Base-by-base conservation (phyloP, 139 green algal genomes). In the Auxenochlorella protothecoides region DNA sequence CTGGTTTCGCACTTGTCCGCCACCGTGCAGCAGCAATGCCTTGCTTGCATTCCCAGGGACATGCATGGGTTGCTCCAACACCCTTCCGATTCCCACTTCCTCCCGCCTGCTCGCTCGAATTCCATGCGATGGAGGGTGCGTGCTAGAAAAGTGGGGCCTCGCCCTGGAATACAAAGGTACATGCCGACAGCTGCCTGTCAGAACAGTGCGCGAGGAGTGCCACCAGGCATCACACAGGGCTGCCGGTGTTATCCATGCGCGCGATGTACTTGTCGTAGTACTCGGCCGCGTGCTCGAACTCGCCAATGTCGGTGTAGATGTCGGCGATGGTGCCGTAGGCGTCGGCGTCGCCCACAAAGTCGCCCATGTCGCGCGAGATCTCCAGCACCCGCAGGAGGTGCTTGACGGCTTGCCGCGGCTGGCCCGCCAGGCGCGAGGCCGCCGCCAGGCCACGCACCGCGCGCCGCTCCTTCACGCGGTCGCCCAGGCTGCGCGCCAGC, bases 291-390 rank as follows among this genome's bases (percentile, higher is more conserved):
- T 90, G 89, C 66, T 97, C 92, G 79, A 96, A 93, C 60, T 96
- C 87, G 6, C 86, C 89, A 74, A 97, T 82, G 64, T 96, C 92
- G 53, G 92, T 96, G 84, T 95, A 95, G 68, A 92, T 90, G 82
- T 97, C 92, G 11, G 92, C 92, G 73, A 97, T 97, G 66, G 85
- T 91, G 59, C 92, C 92, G 66, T 92, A 96, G 2, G 90, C 91
- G 68, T 97, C 91, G 11, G 88, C 87, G 72, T 97, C 89, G 13
- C 90, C 89, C 57, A 84, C 74, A 71, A 78, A 68, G 70, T 96
- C 91, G 10, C 80, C 63, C 61, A 95, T 92, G 63, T 90, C 82
- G 1, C 76, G 57, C 0, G 80, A 90, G 63, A 97, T 92, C 66
- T 92, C 78, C 77, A 97, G 82, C 74, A 97, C 92, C 3, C 81